These are phyloP conservation scores for Chaetomidium leptoderma DNA, from an alignment of 495 filamentous ascomycete genomes.

Conservation along the genomic window DNA sequence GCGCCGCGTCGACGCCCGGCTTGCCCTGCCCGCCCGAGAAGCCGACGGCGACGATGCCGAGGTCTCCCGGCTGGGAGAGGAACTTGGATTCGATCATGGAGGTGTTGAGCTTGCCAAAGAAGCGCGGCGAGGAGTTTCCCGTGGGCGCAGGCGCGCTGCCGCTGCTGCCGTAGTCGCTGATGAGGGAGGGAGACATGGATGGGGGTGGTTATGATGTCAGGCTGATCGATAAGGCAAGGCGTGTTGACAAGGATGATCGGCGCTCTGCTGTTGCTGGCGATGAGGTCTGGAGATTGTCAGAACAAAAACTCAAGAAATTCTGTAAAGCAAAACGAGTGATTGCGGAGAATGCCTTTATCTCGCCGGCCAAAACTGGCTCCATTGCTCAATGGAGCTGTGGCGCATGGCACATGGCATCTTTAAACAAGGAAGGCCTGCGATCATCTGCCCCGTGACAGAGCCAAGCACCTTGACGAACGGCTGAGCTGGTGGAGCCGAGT, in stretches of 20 bases:
- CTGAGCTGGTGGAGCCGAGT: neutral
- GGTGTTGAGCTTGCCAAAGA: constrained; percentile 46
- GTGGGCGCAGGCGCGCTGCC: constrained; percentile 12
- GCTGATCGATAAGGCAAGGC: neutral
- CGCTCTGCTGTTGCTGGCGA: neutral
- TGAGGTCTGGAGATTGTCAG: neutral
- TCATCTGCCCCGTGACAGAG: neutral
- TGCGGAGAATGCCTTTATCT: neutral
- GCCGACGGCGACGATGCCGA: constrained; percentile 91
- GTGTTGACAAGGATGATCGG: neutral
- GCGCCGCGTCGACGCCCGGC: constrained; percentile 86
- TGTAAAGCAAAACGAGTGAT: neutral
- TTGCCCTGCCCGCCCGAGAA: constrained; percentile 98
- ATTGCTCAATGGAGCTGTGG: neutral
- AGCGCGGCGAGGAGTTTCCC: constrained; percentile 16
- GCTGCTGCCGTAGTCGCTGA: constrained; percentile 9
- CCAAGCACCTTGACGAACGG: neutral
- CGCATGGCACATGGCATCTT: neutral
- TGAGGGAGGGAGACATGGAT: constrained; percentile 15
- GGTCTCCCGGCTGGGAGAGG: constrained; percentile 67
- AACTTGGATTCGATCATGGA: constrained; percentile 77
- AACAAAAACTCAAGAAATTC: neutral
- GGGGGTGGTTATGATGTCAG: neutral
- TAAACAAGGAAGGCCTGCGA: constrained; percentile 5
- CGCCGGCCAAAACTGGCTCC: neutral